These are phyloP conservation scores for Pseudevernia furfuracea DNA, from an alignment of 495 filamentous ascomycete species.

Conservation along the genomic window DNA sequence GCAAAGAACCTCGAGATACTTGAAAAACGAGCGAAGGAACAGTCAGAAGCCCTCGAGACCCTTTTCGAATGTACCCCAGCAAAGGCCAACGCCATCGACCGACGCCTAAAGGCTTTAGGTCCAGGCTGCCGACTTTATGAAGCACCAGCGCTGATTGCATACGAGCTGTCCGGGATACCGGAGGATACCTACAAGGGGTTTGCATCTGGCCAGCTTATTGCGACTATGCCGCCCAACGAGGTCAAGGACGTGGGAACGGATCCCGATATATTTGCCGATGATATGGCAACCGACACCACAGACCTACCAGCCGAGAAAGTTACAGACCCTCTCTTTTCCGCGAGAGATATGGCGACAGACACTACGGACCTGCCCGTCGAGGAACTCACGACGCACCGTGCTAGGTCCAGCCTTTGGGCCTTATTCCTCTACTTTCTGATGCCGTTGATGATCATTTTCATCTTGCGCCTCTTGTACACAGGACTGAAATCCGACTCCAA, in stretches of 20 bases:
- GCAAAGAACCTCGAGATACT: background rate
- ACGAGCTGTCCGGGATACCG: constrained; percentile 2
- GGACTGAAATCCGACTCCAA: background rate
- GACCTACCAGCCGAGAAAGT: background rate
- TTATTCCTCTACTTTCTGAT: background rate
- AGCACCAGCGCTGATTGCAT: background rate
- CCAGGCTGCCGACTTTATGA: background rate
- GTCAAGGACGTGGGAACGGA: background rate
- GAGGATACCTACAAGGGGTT: background rate
- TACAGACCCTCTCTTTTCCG: background rate
- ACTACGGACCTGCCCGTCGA: background rate
- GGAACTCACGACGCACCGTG: too few relatives aligned
- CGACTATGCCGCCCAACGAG: background rate
- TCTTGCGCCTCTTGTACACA: background rate
- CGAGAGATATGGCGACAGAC: background rate
- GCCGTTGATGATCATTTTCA: background rate
- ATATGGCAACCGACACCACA: background rate
- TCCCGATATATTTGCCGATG: background rate
- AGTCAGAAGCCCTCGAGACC: background rate
- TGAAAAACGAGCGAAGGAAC: background rate
- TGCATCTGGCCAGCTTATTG: constrained; percentile 1
- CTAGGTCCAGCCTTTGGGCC: background rate
- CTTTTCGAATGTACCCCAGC: background rate
- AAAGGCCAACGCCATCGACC: constrained; percentile 3
- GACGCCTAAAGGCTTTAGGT: constrained; percentile 1